These are phyloP conservation scores for Pichia sp. DNA, from an alignment of 1,139 yeast genomes.

Conservation along the genomic window DNA sequence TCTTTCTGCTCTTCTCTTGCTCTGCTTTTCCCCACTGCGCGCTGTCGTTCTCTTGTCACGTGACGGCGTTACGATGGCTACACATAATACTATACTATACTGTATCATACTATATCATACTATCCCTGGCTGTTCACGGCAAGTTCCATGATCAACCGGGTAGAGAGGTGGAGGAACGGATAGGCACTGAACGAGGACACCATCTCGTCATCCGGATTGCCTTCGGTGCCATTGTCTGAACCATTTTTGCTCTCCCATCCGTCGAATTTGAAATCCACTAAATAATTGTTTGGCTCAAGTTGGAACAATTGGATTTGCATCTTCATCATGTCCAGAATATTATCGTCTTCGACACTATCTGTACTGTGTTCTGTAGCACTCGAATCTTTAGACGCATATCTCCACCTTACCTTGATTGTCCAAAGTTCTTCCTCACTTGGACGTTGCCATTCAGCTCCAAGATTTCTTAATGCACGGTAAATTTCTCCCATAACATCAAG, in stretches of 20 bases:
- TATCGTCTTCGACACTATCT: constrained; percentile 3
- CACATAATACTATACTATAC: too few species aligned
- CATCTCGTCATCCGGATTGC: constrained; percentile 43
- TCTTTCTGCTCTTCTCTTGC: too few species aligned
- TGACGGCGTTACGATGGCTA: too few species aligned
- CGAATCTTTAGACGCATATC: constrained; percentile 46
- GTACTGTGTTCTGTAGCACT: constrained; percentile 2
- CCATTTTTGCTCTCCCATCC: constrained; percentile 66
- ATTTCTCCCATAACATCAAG: constrained; percentile 98
- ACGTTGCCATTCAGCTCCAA: constrained; percentile 97
- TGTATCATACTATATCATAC: not conserved
- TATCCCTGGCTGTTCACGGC: constrained; percentile 74
- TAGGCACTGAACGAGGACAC: constrained; percentile 85
- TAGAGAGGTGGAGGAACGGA: constrained; percentile 89
- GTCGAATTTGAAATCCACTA: constrained; percentile 95
- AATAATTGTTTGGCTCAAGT: constrained; percentile 88
- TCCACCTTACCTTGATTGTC: constrained; percentile 98
- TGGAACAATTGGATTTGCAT: constrained; percentile 97
- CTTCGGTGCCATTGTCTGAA: constrained; percentile 14
- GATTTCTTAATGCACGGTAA: constrained; percentile 83
- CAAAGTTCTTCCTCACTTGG: constrained; percentile 91
- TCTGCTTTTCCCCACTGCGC: too few species aligned
- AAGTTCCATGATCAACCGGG: constrained; percentile 88
- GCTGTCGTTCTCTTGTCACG: too few species aligned
- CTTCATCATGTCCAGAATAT: constrained; percentile 76